Percentiles rank a stretch among this genome's conserved stretches.
These are phyloP conservation scores for Hanseniaspora hatyaiensis DNA, from an alignment of 805 yeast species.

Conservation along the genomic window DNA sequence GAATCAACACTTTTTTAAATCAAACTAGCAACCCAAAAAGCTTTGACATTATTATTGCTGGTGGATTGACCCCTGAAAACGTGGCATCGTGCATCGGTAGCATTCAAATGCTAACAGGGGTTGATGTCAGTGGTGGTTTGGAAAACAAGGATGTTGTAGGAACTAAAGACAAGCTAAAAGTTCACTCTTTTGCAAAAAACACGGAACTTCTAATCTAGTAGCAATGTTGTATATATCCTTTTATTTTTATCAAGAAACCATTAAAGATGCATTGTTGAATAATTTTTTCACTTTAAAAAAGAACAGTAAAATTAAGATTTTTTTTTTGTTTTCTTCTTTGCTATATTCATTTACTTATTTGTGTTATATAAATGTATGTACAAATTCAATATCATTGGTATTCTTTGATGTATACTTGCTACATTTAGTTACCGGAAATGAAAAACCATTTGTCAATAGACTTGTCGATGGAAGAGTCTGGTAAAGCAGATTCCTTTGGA, in stretches of 20 bases:
- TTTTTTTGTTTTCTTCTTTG: too few species aligned
- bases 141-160: constrained; percentile 49
- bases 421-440: constrained; percentile 64
- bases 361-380: too few species aligned
- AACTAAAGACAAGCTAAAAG: constrained; percentile 54
- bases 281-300: too few species aligned
- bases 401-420: too few species aligned
- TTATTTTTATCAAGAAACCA: too few species aligned
- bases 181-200: constrained; percentile 43
- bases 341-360: too few species aligned
- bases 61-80: constrained; percentile 74
- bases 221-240: constrained; percentile 24
- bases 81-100: constrained; percentile 41
- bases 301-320: too few species aligned
- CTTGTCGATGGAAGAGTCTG: constrained; percentile 92
- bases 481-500: constrained; percentile 59
- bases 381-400: too few species aligned
- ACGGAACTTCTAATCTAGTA: constrained; percentile 27
- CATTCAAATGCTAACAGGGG: constrained; percentile 58
- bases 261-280: too few species aligned
- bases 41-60: constrained; percentile 58
- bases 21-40: neutral
- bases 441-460: constrained; percentile 98
- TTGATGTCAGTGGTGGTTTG: constrained; percentile 92
- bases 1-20: constrained; percentile 33